phyloP scores from a whole-genome alignment of 805 yeast species.

The Ogataea chonburiensis region DNA sequence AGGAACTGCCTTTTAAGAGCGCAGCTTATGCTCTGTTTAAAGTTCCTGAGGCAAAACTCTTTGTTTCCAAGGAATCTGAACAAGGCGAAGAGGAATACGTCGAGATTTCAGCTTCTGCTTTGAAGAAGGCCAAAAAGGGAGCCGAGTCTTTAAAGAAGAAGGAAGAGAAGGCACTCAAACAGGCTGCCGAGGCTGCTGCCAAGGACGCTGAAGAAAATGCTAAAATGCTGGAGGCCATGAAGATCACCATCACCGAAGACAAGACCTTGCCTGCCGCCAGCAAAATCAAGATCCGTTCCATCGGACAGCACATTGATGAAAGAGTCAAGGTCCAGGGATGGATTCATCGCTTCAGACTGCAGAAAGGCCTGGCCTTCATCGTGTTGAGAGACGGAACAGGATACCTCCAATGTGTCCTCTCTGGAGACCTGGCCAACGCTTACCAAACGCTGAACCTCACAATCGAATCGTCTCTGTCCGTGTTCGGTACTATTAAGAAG shows the following conservation, averaged over 20 bases:
- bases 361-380: slow-evolving; percentile 87
- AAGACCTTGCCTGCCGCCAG: slow-evolving; percentile 65
- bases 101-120: slow-evolving; percentile 84
- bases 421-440: slow-evolving; percentile 92
- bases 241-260: slow-evolving; percentile 75
- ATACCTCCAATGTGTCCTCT: slow-evolving; percentile 77
- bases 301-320: slow-evolving; percentile 52
- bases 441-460: slow-evolving; percentile 82
- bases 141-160: slow-evolving; percentile 88
- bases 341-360: slow-evolving; percentile 92
- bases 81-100: slow-evolving; percentile 54
- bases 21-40: slow-evolving; percentile 76
- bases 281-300: slow-evolving; percentile 60
- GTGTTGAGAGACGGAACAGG: slow-evolving; percentile 97
- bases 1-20: slow-evolving; percentile 70
- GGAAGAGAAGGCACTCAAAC: slow-evolving; percentile 62
- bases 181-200: slow-evolving; percentile 49
- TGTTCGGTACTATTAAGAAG: slow-evolving; percentile 77
- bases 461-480: slow-evolving; percentile 76
- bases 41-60: slow-evolving; percentile 49
- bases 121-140: slow-evolving; percentile 96
- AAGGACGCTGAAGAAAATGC: slow-evolving; percentile 72
- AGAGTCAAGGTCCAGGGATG: slow-evolving; percentile 88
- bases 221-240: slow-evolving; percentile 73
- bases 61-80: slow-evolving; percentile 60